These are phyloP conservation scores for Cladosporium sp. DNA, from an alignment of 2,329 filamentous ascomycete species.

Conservation along the genomic window DNA sequence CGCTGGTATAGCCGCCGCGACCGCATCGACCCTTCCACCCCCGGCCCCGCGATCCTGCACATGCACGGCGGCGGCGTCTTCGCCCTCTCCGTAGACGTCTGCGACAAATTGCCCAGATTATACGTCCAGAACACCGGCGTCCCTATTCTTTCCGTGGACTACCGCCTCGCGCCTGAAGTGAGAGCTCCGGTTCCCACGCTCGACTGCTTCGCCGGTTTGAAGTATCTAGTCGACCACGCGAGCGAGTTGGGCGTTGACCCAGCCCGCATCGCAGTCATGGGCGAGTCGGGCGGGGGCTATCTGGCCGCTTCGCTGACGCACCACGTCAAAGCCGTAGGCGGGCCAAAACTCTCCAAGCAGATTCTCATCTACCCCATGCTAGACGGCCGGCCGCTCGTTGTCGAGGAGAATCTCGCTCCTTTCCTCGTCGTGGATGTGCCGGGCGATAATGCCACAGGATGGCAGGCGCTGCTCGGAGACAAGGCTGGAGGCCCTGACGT, in stretches of 20 bases:
- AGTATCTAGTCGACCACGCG: slow-evolving; percentile 37
- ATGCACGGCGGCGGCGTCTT: slow-evolving; percentile 43
- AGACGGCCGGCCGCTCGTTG: slow-evolving; percentile 37
- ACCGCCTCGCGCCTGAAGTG: slow-evolving; percentile 29
- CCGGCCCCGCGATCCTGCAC: slow-evolving; percentile 30
- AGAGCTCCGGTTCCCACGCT: slow-evolving; percentile 32
- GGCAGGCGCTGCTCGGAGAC: slow-evolving; percentile 39
- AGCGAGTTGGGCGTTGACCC: slow-evolving; percentile 40
- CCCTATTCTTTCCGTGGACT: slow-evolving; percentile 29
- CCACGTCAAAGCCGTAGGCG: slow-evolving; percentile 27
- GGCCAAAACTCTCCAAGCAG: slow-evolving; percentile 35
- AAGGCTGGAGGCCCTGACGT: slow-evolving; percentile 32
- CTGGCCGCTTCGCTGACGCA: slow-evolving; percentile 38
- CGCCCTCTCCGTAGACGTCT: slow-evolving; percentile 27
- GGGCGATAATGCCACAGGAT: slow-evolving; percentile 38
- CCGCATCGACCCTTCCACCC: slow-evolving; percentile 10
- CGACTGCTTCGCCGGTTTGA: slow-evolving; percentile 39
- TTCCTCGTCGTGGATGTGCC: slow-evolving; percentile 35
- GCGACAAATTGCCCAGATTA: slow-evolving; percentile 22
- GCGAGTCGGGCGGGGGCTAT: slow-evolving; percentile 42
- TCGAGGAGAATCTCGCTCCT: slow-evolving; percentile 30
- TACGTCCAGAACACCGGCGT: slow-evolving; percentile 29
- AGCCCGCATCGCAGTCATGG: slow-evolving; percentile 38
- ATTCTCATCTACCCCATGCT: slow-evolving; percentile 47
- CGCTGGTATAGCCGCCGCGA: slow-evolving; percentile 19